Evolutionary conservation across 306 rosid species (phyloP).

Genomic region (Vigna unguiculata): DNA sequence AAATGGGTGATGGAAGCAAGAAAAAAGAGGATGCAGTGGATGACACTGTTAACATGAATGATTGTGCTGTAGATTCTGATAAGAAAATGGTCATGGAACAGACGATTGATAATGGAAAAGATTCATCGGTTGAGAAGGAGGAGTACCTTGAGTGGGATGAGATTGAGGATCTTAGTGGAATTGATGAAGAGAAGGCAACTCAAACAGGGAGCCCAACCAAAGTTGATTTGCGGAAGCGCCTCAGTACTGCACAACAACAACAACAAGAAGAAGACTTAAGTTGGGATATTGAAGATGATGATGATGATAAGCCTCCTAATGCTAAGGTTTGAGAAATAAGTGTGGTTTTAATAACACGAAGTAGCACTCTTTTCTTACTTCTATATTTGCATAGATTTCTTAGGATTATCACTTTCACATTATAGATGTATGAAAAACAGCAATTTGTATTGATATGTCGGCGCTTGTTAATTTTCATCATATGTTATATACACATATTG

Average conservation of each 20-base stretch:
- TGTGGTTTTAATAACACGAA: slow-evolving; percentile 32
- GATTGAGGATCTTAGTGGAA: slow-evolving; percentile 81
- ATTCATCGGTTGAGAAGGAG: slow-evolving; percentile 45
- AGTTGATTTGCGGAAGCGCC: slow-evolving; percentile 66
- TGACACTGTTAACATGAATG: slow-evolving; percentile 44
- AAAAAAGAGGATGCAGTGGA: slow-evolving; percentile 23
- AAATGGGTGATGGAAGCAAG: slow-evolving; percentile 42
- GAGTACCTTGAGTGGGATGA: slow-evolving; percentile 93
- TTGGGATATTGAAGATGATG: slow-evolving; percentile 87
- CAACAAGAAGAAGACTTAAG: slow-evolving; percentile 81
- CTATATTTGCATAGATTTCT: slow-evolving; percentile 34
- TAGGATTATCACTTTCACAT: slow-evolving; percentile 35
- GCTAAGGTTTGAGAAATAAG: slow-evolving; percentile 54
- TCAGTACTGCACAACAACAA: slow-evolving; percentile 67
- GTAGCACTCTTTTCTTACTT: not conserved
- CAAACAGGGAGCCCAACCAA: slow-evolving; percentile 49
- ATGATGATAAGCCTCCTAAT: slow-evolving; percentile 47
- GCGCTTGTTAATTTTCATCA: not conserved
- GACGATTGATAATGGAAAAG: slow-evolving; percentile 52
- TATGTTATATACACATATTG: not conserved
- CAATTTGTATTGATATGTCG: slow-evolving; percentile 22
- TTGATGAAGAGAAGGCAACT: slow-evolving; percentile 64
- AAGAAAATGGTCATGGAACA: slow-evolving; percentile 46
- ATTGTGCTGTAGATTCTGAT: slow-evolving; percentile 39
- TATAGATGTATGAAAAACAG: slow-evolving; percentile 39